Conservation (phyloP, 192 early-diverging fungal species). For the Allomyces macrogynus region DNA sequence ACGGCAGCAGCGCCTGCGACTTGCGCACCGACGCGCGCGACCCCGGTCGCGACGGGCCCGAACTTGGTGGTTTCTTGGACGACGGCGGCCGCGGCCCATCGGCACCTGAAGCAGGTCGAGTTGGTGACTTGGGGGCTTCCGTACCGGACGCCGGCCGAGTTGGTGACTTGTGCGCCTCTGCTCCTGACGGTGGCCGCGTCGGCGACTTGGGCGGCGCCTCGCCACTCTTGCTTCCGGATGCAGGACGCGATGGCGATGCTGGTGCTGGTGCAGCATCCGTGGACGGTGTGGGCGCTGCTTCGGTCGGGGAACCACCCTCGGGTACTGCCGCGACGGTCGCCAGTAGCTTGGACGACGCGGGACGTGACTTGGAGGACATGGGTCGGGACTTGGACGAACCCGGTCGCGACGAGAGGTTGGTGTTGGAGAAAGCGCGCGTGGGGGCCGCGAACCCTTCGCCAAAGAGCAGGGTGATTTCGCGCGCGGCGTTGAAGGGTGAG, state of each 20-base stretch:
- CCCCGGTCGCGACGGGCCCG: neutral
- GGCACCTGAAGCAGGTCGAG: neutral
- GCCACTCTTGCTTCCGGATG: neutral
- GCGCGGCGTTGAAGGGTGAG: conserved; percentile 20
- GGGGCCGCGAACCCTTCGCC: conserved; percentile 3
- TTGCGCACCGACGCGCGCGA: neutral
- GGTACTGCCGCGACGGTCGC: neutral
- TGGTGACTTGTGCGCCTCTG: neutral
- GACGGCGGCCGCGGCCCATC: neutral
- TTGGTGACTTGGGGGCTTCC: neutral
- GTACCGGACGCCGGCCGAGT: neutral
- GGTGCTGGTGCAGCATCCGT: neutral
- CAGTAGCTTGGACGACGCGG: neutral
- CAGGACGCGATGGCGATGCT: neutral
- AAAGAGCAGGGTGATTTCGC: conserved; percentile 32
- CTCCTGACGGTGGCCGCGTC: neutral
- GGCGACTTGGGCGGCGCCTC: neutral
- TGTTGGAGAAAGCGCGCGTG: neutral
- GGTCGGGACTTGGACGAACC: neutral
- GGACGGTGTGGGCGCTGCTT: neutral
- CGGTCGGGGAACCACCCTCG: neutral
- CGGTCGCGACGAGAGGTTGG: neutral
- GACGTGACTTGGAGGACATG: neutral
- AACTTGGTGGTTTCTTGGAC: neutral
- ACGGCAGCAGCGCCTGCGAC: neutral